Evolutionary conservation across 2,329 filamentous ascomycete genomes (phyloP), one percentile per base, ranked within the genome.

Genomic region (Podosphaera xanthii): DNA sequence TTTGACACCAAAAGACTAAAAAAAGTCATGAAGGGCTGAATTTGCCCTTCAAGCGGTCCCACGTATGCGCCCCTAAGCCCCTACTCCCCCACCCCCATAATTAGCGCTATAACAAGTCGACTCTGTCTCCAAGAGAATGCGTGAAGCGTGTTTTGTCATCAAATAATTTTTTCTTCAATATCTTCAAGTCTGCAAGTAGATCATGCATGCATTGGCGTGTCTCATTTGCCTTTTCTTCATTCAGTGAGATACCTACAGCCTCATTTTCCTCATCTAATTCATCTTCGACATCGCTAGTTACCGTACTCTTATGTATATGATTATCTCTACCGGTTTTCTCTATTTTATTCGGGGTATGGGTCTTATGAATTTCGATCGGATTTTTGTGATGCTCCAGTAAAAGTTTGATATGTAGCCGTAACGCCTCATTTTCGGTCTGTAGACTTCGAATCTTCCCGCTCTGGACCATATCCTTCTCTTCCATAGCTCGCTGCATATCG

Each of bases 381-480:
- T 97, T 96, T 74, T 87, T 91, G 65, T 96, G 72, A 68, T 87
- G 90, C 58, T 83, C 81, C 22, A 97, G 76, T 0, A 89, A 91
- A 58, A 98, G 79, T 66, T 87, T 88, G 57, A 98, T 75, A 71
- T 98, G 92, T 61, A 92, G 76, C 62, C 89, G 79, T 66, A 97
- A 72, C 0, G 90, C 86, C 68, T 96, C 91, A 63, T 95, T 96
- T 74, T 98, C 82, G 1, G 86, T 90, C 70, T 86, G 85, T 59
- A 98, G 73, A 63, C 85, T 87, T 64, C 88, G 83, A 69, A 98
- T 95, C 77, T 95, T 96, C 74, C 86, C 88, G 69, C 97, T 91
- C 36, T 86, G 84, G 12, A 97, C 86, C 70, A 94, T 84, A 61
- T 85, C 82, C 63, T 84, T 85, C 73, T 98, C 92, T 70, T 97